phyloP scores from a whole-genome alignment of 495 filamentous ascomycete genomes.

The Arthonia radiata region DNA sequence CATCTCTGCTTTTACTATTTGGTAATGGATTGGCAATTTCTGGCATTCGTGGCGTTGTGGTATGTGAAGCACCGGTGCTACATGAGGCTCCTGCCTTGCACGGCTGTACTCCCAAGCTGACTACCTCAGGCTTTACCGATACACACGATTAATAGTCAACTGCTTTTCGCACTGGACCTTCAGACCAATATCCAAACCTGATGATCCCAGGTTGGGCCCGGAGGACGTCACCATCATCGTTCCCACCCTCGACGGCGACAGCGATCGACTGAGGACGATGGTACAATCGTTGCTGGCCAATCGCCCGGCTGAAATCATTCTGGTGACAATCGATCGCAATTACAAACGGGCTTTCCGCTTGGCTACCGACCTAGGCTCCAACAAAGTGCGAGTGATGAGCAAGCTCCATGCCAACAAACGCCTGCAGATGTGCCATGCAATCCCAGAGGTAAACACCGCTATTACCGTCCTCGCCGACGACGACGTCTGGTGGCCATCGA shows the following conservation, averaged over 20 bases:
- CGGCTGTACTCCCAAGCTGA: too few relatives aligned
- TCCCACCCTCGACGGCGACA: constrained; percentile 39
- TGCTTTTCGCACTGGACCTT: constrained; percentile 38
- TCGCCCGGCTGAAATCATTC: constrained; percentile 29
- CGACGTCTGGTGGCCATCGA: constrained; percentile 62
- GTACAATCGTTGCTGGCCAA: constrained; percentile 31
- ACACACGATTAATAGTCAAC: constrained; percentile 40
- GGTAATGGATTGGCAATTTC: too few relatives aligned
- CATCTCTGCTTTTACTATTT: too few relatives aligned
- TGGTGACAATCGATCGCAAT: constrained; percentile 42
- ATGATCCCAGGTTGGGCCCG: constrained; percentile 35
- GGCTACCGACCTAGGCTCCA: constrained; percentile 24
- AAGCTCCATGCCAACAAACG: constrained; percentile 52
- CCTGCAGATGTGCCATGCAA: constrained; percentile 55
- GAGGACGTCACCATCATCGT: constrained; percentile 55
- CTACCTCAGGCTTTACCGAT: constrained; percentile 33
- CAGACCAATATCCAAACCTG: constrained; percentile 33
- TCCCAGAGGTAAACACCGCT: constrained; percentile 45
- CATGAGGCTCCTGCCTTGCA: too few relatives aligned
- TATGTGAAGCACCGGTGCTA: too few relatives aligned
- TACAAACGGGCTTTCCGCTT: constrained; percentile 26
- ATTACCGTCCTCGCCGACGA: constrained; percentile 72
- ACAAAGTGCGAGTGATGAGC: constrained; percentile 27
- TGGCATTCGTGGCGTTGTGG: too few relatives aligned
- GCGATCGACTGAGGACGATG: constrained; percentile 31